A percentile compares a stretch with the other conserved stretches of the same genome.
These are phyloP conservation scores for Pinus taeda DNA, from an alignment of 75 land plant genomes.

Conservation along the genomic window DNA sequence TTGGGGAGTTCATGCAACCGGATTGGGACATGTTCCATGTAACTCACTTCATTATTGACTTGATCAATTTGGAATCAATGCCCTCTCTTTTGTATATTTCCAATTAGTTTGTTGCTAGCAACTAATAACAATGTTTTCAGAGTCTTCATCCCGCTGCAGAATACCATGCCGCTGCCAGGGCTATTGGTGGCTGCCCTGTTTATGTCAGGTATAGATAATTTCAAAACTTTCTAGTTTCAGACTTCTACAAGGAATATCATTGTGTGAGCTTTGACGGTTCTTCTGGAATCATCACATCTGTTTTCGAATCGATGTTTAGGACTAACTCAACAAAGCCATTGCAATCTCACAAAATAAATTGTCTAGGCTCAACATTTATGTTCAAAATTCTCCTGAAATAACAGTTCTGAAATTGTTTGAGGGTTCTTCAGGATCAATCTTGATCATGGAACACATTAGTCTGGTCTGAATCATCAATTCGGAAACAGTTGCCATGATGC, in stretches of 20 bases:
- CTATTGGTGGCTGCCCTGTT: constrained; percentile 87
- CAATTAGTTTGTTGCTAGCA: background rate
- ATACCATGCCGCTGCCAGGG: constrained; percentile 92
- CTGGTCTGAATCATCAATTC: too few relatives aligned
- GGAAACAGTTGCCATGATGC: too few relatives aligned
- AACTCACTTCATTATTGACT: background rate
- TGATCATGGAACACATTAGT: too few relatives aligned
- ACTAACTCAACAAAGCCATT: background rate
- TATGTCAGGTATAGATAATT: constrained; percentile 74
- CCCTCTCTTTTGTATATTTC: background rate
- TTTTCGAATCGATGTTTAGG: background rate
- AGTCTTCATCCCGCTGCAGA: constrained; percentile 94
- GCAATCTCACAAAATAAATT: background rate
- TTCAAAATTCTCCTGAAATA: background rate
- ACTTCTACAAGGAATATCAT: background rate
- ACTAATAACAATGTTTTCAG: constrained; percentile 19
- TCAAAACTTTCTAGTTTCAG: background rate
- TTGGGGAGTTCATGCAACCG: constrained; percentile 94
- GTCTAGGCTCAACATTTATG: background rate
- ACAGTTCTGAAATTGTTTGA: background rate
- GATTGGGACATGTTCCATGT: constrained; percentile 98
- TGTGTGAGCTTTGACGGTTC: background rate
- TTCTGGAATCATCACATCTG: background rate
- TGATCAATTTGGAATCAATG: background rate
- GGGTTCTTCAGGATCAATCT: too few relatives aligned